Evolutionary conservation across 2,329 filamentous ascomycete genomes (phyloP).

Genomic region (Fusarium chaquense): DNA sequence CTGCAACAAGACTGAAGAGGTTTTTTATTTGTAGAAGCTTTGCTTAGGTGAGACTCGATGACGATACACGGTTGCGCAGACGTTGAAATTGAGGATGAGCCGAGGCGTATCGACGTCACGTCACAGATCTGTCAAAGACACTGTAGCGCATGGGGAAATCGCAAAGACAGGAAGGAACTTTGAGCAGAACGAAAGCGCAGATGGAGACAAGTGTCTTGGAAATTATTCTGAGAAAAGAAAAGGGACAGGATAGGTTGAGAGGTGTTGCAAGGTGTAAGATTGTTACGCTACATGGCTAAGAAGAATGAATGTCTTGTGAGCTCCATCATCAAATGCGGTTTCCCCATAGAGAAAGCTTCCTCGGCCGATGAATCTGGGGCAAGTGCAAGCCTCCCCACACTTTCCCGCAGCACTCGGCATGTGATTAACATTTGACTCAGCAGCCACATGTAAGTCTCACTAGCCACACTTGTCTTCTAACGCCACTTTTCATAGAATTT

Average conservation of each 20-base stretch:
- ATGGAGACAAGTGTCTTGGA: neutral
- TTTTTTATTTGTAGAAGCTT: neutral
- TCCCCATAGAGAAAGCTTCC: constrained; percentile 42
- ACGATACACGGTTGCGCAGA: neutral
- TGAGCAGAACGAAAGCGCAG: neutral
- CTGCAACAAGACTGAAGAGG: neutral
- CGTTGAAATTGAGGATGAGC: constrained; percentile 11
- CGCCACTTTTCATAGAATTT: constrained; percentile 40
- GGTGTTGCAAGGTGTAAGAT: constrained; percentile 20
- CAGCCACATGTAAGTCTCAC: constrained; percentile 2
- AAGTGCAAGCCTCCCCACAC: constrained; percentile 45
- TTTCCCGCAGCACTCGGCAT: constrained; percentile 42
- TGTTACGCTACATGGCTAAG: constrained; percentile 17
- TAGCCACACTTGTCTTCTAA: constrained; percentile 19
- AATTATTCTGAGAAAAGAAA: neutral
- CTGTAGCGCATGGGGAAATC: constrained; percentile 28
- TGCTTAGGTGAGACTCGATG: neutral
- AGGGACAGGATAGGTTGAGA: neutral
- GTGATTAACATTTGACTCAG: constrained; percentile 45
- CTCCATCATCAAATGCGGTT: constrained; percentile 25
- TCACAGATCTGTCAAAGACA: constrained; percentile 36
- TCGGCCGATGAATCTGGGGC: constrained; percentile 48
- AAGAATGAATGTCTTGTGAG: constrained; percentile 25
- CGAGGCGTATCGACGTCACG: constrained; percentile 44
- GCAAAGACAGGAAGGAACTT: constrained; percentile 8